Conservation (phyloP, 305 asterid genomes). For the Fraxinus angustifolia region DNA sequence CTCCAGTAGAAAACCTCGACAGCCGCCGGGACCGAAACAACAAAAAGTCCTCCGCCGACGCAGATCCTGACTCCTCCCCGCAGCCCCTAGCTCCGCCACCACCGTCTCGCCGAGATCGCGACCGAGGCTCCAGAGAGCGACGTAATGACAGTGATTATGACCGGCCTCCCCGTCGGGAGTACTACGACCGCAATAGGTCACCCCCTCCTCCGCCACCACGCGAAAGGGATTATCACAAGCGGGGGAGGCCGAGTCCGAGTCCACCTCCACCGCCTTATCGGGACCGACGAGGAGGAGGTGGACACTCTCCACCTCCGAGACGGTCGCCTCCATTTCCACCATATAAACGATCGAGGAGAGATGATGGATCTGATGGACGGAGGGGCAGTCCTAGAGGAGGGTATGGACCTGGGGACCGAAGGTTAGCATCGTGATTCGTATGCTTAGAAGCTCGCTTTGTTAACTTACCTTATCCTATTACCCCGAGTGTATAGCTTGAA, state of each 20-base stretch:
- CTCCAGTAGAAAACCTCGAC: conserved; percentile 33
- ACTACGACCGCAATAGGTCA: conserved; percentile 74
- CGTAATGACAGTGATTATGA: conserved; percentile 70
- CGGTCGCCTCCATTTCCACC: conserved; percentile 88
- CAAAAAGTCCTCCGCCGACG: conserved; percentile 36
- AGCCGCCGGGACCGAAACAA: conserved; percentile 18
- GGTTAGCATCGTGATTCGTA: conserved; percentile 41
- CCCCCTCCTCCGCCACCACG: conserved; percentile 42
- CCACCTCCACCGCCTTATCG: conserved; percentile 85
- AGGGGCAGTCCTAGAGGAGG: conserved; percentile 94
- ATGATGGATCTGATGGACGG: conserved; percentile 69
- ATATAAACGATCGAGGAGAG: conserved; percentile 69
- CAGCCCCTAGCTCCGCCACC: conserved; percentile 40
- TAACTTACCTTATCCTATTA: background rate
- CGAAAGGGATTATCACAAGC: conserved; percentile 67
- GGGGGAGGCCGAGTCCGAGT: conserved; percentile 69
- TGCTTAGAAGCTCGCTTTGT: background rate
- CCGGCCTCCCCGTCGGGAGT: conserved; percentile 66
- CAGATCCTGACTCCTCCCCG: conserved; percentile 37
- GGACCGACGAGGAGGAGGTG: conserved; percentile 75
- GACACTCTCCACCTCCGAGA: conserved; percentile 68
- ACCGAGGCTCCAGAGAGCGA: conserved; percentile 68
- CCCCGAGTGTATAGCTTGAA: background rate
- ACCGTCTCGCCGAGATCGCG: conserved; percentile 43
- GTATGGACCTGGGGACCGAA: conserved; percentile 73